These are phyloP conservation scores for Diaporthe vaccinii DNA, from an alignment of 2,329 filamentous ascomycete genomes.

Conservation along the genomic window DNA sequence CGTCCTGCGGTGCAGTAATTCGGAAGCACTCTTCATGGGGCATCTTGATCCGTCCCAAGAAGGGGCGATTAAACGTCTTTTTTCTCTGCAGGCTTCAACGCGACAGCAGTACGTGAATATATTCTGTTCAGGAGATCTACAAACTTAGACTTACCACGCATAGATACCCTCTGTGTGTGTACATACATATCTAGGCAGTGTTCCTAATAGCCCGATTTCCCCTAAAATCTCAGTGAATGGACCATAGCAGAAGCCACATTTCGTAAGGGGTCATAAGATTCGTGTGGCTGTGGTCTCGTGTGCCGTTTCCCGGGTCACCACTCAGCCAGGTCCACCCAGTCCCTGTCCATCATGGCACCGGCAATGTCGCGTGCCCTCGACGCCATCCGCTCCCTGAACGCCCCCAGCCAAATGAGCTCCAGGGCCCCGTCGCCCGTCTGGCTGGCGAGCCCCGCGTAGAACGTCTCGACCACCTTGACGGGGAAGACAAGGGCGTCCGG, in stretches of 20 bases:
- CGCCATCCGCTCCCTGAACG: constrained; percentile 55
- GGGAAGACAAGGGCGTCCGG: constrained; percentile 61
- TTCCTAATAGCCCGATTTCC: neutral
- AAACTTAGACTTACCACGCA: neutral
- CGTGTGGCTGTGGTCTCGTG: neutral
- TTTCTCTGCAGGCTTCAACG: too few species aligned
- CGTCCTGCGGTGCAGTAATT: neutral
- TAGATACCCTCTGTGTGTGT: neutral
- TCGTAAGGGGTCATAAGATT: constrained; percentile 5
- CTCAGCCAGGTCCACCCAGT: constrained; percentile 52
- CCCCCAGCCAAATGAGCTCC: constrained; percentile 63
- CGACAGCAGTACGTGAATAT: neutral
- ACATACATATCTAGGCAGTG: constrained; percentile 26
- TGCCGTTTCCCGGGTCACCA: constrained; percentile 12
- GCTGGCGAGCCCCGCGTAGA: constrained; percentile 54
- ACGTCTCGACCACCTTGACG: constrained; percentile 57
- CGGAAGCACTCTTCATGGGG: neutral
- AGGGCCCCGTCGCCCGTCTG: constrained; percentile 57
- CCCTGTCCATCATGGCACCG: constrained; percentile 53
- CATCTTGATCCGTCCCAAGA: neutral
- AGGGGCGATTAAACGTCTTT: neutral
- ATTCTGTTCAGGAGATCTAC: neutral
- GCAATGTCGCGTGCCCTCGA: constrained; percentile 58
- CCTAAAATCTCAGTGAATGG: neutral
- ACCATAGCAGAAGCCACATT: neutral